Evolutionary conservation across 371 early-diverging fungal species (phyloP), one percentile per base, ranked within the genome.

Genomic region (Lichtheimia ornata): DNA sequence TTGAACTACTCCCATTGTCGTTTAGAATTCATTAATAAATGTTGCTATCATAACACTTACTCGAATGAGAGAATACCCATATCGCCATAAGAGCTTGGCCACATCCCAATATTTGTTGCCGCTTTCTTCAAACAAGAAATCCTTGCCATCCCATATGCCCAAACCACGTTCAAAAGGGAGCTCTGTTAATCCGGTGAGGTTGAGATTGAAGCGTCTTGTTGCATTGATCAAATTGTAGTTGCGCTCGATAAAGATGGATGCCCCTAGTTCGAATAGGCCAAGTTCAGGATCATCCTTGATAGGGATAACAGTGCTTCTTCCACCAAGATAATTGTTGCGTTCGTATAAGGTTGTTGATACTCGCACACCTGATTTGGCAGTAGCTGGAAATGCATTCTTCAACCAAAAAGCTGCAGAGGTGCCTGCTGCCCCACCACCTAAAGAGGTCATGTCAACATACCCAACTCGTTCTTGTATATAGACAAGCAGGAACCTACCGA

Each of bases 381-480:
- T 56, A 9, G 65, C 60, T 9, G 77, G 65, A 57, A 87, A 71
- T 2, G 72, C 76, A 15, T 83, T 71, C 24, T 63, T 69, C 20
- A 87, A 65, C 68, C 74, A 87, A 58, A 74, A 88, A 0, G 88
- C 84, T 13, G 85, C 74, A 7, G 87, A 85, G 0, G 87, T 68
- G 0, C 88, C 88, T 14, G 82, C 82, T 17, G 87, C 85, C 2
- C 88, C 88, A 13, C 88, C 86, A 43, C 88, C 88, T 84, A 24
- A 42, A 22, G 53, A n/a, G 11, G 6, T 3, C 15, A 11, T 28
- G 22, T 13, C 18, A 51, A 42, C n/a, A n/a, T 50, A 22, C 25
- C 6, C 2, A 2, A 25, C 24, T 3, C 40, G 0, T 56, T 49
- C 20, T 28, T 20, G 5, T 14, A 60, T 27, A n/a, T 22, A 41